Conservation (phyloP, 2,329 filamentous ascomycete genomes). For the Cordyceps fumosorosea region DNA sequence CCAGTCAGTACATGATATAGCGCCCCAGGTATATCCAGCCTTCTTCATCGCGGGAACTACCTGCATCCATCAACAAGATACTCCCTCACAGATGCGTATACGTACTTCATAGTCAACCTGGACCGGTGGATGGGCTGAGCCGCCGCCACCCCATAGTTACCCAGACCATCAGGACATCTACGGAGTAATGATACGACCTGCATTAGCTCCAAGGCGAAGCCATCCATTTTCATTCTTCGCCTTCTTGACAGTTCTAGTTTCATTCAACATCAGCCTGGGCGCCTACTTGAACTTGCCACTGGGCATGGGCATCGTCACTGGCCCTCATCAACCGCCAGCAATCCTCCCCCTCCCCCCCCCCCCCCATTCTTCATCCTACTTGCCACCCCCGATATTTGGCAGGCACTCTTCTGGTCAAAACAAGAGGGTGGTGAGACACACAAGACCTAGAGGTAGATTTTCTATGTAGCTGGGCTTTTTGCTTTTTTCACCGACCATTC, state of each 20-base stretch:
- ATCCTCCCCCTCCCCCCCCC: neutral
- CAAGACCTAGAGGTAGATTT: neutral
- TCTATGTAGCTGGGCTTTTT: neutral
- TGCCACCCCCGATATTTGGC: neutral
- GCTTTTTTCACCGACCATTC: constrained; percentile 3
- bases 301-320: neutral
- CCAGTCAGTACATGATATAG: no score
- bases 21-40: no score
- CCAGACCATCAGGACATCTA: neutral
- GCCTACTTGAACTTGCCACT: neutral
- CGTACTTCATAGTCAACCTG: neutral
- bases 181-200: neutral
- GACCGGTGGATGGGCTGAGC: neutral
- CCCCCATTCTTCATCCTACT: neutral
- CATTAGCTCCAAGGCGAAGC: neutral
- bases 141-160: neutral
- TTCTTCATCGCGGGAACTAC: neutral
- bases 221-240: no score
- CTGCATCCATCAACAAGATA: neutral
- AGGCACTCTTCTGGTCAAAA: neutral
- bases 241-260: no score
- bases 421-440: neutral
- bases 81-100: no score
- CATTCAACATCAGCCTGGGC: neutral
- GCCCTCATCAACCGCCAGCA: neutral